Base-by-base conservation (phyloP, 2,329 filamentous ascomycete species). In the Coniochaeta prunicola region DNA sequence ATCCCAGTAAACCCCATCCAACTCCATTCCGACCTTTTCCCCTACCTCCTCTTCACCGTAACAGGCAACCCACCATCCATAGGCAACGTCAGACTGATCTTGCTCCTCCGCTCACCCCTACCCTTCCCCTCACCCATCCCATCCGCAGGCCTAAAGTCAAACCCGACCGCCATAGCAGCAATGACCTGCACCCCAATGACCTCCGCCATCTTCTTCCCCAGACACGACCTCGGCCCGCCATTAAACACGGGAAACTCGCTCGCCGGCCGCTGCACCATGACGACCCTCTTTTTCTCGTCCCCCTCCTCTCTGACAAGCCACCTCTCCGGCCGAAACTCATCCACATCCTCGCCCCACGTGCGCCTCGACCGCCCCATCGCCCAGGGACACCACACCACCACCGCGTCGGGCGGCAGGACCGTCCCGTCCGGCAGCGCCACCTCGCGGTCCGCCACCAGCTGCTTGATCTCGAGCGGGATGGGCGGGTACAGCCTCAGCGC, bases 181-280 rank as follows among this genome's bases (percentile, higher is more conserved):
- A 87, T 75, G 9, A 81, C 78, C 70, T 84, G 82, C 17, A 80
- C 77, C 5, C 79, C 83, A 45, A 87, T 76, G 6, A 78, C 63
- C 69, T 87, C 84, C 3, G 85, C 85, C 84, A 87, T 87, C 64
- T 78, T 82, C 73, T 83, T 85, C 2, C 85, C 85, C 36, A 88
- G 70, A 61, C 85, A 88, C 2, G 76, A 76, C 38, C 85, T 74
- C n/a, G 81, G 73, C 0, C 85, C 85, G 19, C 84, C 85, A 64
- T 87, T 86, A 68, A 88, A 88, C 3, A 87, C 84, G 1, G 82
- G 84, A 63, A 81, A 88, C 68, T 86, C 84, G 17, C 76, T 33
- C 21, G 77, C 1, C 80, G 74, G 57, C 75, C 76, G 60, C 77
- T 80, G 31, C 65, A 69, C 17, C 80, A 66, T 3, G 36, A 9